Conservation (phyloP, 139 green algal species). For the Haematococcus lacustris region DNA sequence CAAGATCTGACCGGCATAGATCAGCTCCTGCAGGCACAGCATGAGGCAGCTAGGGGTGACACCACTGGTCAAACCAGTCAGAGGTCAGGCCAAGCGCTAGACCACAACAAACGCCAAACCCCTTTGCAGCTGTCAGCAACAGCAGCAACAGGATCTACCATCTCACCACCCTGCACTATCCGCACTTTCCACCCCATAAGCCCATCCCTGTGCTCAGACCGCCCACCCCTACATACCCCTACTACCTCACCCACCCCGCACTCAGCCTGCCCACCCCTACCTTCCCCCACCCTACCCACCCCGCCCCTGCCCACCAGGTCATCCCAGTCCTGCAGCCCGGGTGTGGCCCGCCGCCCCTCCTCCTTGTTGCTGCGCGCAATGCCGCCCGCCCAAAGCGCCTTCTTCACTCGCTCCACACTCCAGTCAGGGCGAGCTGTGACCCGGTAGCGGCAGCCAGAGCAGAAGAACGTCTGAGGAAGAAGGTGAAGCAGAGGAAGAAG, state of each 20-base stretch:
- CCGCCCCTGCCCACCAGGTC: slow-evolving; percentile 54
- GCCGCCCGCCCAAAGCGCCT: slow-evolving; percentile 75
- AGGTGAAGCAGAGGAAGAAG: too few relatives aligned
- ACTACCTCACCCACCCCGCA: not conserved
- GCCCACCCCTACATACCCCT: not conserved
- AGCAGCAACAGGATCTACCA: too few relatives aligned
- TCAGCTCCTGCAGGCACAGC: slow-evolving; percentile 46
- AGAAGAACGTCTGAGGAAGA: slow-evolving; percentile 63
- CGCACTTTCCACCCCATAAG: too few relatives aligned
- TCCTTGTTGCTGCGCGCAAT: slow-evolving; percentile 80
- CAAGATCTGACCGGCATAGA: slow-evolving; percentile 81
- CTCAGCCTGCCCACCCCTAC: not conserved
- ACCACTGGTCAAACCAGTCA: too few relatives aligned
- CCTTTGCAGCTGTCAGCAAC: not conserved
- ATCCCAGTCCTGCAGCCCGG: slow-evolving; percentile 63
- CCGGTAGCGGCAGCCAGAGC: slow-evolving; percentile 79
- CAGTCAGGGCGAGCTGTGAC: slow-evolving; percentile 69
- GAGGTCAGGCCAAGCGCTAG: too few relatives aligned
- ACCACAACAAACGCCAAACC: not conserved
- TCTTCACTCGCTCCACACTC: slow-evolving; percentile 70
- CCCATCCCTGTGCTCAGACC: too few relatives aligned
- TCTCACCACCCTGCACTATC: too few relatives aligned
- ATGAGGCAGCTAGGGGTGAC: too few relatives aligned
- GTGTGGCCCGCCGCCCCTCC: slow-evolving; percentile 52
- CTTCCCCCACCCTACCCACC: not conserved